phyloP scores from a whole-genome alignment of 352 stramenopile species.

The Thalassiosira oceanica region DNA sequence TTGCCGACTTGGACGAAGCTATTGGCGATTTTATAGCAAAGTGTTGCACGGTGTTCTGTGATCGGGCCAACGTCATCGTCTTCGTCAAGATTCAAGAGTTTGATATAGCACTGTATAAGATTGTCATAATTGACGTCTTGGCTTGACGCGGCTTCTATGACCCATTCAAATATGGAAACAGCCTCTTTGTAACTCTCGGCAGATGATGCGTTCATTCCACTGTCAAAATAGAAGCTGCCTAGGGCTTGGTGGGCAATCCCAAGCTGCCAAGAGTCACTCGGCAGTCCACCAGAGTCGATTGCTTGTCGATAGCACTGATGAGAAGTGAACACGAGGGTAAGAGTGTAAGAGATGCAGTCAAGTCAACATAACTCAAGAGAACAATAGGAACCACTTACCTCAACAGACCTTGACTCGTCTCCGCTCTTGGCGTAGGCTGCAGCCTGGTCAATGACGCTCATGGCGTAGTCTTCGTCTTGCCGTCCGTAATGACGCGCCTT shows the following conservation, averaged over 20 bases:
- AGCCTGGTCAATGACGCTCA: constrained; percentile 52
- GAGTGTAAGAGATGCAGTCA: not conserved
- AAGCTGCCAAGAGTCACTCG: constrained; percentile 56
- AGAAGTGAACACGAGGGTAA: not conserved
- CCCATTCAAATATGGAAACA: constrained; percentile 58
- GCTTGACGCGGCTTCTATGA: constrained; percentile 28
- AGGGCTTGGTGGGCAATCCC: constrained; percentile 58
- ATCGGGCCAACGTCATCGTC: constrained; percentile 47
- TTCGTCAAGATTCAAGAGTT: constrained; percentile 49
- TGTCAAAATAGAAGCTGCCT: constrained; percentile 41
- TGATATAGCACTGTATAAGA: constrained; percentile 52
- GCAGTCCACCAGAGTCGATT: constrained; percentile 52
- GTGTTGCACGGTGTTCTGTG: constrained; percentile 41
- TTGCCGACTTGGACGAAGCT: constrained; percentile 49
- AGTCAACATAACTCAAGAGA: not conserved
- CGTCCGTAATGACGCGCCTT: constrained; percentile 43
- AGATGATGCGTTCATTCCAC: constrained; percentile 37
- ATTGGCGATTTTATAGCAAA: constrained; percentile 67
- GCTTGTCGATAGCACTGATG: constrained; percentile 45
- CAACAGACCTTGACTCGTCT: constrained; percentile 42
- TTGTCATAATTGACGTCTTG: constrained; percentile 35
- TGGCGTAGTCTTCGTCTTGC: constrained; percentile 52
- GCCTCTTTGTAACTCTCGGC: constrained; percentile 53
- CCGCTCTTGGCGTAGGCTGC: constrained; percentile 52
- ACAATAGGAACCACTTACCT: constrained; percentile 27